phyloP scores from a whole-genome alignment of 2,329 filamentous ascomycete genomes.

The Exophiala dermatitidis region DNA sequence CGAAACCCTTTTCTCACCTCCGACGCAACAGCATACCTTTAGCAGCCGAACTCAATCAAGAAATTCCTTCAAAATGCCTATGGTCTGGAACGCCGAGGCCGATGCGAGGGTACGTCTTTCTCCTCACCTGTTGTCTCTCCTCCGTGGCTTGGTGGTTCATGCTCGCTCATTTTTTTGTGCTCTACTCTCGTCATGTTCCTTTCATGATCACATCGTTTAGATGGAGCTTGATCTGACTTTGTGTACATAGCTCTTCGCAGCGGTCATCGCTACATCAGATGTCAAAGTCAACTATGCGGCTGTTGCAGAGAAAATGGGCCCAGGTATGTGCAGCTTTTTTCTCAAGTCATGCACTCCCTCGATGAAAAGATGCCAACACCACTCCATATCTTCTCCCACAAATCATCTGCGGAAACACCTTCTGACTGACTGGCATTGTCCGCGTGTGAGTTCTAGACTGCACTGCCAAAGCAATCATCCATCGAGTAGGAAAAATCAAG shows the following conservation, averaged over 20 bases:
- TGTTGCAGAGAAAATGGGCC: conserved; percentile 9
- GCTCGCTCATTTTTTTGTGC: too few relatives aligned
- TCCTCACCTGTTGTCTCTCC: not conserved
- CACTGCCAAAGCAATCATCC: conserved; percentile 13
- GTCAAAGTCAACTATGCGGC: conserved; percentile 4
- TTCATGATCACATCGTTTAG: too few relatives aligned
- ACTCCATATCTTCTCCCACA: too few relatives aligned
- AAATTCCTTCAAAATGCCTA: conserved; percentile 16
- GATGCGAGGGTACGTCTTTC: conserved; percentile 14
- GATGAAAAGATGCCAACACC: not conserved
- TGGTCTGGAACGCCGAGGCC: conserved; percentile 15
- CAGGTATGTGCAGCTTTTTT: not conserved
- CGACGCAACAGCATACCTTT: too few relatives aligned
- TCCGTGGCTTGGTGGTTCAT: not conserved
- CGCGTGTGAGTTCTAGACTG: conserved; percentile 1
- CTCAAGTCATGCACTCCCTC: not conserved
- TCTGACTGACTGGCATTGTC: too few relatives aligned
- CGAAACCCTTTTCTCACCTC: too few relatives aligned
- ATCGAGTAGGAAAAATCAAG: conserved; percentile 11
- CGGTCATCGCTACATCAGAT: conserved; percentile 7
- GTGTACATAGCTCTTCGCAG: conserved; percentile 7
- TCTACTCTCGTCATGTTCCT: not conserved
- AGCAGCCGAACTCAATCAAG: too few relatives aligned
- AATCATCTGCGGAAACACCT: too few relatives aligned
- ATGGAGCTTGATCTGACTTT: not conserved